A percentile compares a stretch with the other conserved stretches of the same genome.
These are phyloP conservation scores for Pholiota conissans DNA, from an alignment of 768 basidiomycete species.

Conservation along the genomic window DNA sequence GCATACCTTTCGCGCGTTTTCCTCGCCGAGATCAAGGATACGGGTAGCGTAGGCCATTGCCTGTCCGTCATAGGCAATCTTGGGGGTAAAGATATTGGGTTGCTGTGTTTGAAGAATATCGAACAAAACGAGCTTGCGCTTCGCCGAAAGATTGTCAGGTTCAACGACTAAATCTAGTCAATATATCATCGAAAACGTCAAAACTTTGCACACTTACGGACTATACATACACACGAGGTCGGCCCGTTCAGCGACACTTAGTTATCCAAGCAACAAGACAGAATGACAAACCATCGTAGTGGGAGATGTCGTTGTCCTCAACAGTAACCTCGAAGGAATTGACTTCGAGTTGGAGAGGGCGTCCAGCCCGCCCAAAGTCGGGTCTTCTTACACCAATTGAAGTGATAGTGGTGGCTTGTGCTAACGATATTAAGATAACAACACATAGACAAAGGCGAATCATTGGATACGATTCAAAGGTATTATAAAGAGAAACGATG, in stretches of 20 bases:
- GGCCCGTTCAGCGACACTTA: neutral
- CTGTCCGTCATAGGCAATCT: slow-evolving; percentile 73
- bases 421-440: slow-evolving; percentile 3
- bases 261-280: neutral
- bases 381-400: slow-evolving; percentile 36
- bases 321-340: slow-evolving; percentile 68
- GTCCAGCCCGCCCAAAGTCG: slow-evolving; percentile 31
- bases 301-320: slow-evolving; percentile 59
- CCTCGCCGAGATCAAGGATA: slow-evolving; percentile 55
- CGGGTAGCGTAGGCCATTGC: slow-evolving; percentile 69
- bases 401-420: slow-evolving; percentile 25
- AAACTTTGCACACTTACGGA: slow-evolving; percentile 33
- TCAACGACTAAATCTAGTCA: slow-evolving; percentile 46
- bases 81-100: slow-evolving; percentile 68
- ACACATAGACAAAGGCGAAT: neutral
- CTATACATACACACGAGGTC: slow-evolving; percentile 23
- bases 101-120: slow-evolving; percentile 57
- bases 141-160: slow-evolving; percentile 65
- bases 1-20: slow-evolving; percentile 48
- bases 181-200: neutral
- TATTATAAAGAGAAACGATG: slow-evolving; percentile 1
- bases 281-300: slow-evolving; percentile 71
- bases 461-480: slow-evolving; percentile 1
- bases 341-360: slow-evolving; percentile 24
- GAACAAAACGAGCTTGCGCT: slow-evolving; percentile 71